These are phyloP conservation scores for Aspergillus neoniger DNA, from an alignment of 2,329 filamentous ascomycete genomes.

Conservation along the genomic window DNA sequence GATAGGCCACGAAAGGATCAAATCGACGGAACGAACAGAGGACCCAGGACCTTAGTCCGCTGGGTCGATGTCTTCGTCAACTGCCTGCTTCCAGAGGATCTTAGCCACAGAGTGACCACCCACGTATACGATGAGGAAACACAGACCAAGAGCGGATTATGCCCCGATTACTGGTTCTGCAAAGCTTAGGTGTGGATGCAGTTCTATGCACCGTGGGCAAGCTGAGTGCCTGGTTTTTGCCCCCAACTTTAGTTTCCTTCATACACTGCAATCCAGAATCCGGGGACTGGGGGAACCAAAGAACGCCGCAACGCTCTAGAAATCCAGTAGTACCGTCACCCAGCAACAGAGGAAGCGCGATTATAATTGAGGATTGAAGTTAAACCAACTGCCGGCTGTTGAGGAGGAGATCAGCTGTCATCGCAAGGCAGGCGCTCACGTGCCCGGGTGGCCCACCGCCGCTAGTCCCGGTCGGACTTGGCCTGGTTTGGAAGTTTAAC, in stretches of 20 bases:
- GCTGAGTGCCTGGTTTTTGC: background rate
- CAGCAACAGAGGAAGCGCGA: background rate
- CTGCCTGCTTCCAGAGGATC: background rate
- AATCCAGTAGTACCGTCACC: background rate
- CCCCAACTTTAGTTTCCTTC: background rate
- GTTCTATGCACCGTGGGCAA: background rate
- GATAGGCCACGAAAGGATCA: slow-evolving; percentile 10
- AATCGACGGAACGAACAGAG: background rate
- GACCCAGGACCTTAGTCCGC: slow-evolving; percentile 1
- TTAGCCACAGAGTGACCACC: background rate
- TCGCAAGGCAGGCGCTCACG: background rate
- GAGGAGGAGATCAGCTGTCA: background rate
- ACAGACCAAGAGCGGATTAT: background rate
- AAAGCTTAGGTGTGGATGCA: background rate
- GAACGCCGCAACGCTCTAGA: background rate
- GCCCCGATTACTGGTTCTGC: background rate
- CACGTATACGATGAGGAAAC: background rate
- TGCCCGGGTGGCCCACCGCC: background rate
- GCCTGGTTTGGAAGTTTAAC: background rate
- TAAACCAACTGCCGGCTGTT: too few relatives aligned
- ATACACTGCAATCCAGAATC: background rate
- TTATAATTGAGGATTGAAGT: too few relatives aligned
- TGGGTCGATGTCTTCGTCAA: slow-evolving; percentile 7
- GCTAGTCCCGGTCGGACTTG: background rate
- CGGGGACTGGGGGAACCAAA: too few relatives aligned